A percentile compares a stretch with the other conserved stretches of the same genome.
These are phyloP conservation scores for Tylopilus rubrobrunneus DNA, from an alignment of 768 basidiomycete species.

Conservation along the genomic window DNA sequence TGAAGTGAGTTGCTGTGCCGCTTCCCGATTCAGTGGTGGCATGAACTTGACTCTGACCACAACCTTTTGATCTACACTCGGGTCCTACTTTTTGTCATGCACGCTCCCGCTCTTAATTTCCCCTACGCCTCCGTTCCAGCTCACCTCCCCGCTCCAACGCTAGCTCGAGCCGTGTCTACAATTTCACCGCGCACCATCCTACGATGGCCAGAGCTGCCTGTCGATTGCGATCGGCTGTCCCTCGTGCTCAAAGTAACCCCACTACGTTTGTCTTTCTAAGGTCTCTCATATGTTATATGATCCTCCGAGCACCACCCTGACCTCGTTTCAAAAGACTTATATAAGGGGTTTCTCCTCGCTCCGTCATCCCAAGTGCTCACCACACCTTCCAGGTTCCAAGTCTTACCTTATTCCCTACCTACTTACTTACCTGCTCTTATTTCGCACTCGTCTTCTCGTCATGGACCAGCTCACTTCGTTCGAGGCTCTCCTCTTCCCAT, in stretches of 20 bases:
- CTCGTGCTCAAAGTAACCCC: conserved; percentile 35
- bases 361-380: conserved; percentile 19
- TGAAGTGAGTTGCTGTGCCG: not conserved
- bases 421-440: conserved; percentile 9
- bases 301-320: conserved; percentile 28
- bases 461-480: conserved; percentile 68
- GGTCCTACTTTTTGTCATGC: not conserved
- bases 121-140: conserved; percentile 1
- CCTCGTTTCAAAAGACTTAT: conserved; percentile 39
- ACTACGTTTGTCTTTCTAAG: conserved; percentile 24
- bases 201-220: conserved; percentile 10
- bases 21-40: conserved; percentile 7
- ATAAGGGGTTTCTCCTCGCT: conserved; percentile 23
- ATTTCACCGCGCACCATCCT: conserved; percentile 3
- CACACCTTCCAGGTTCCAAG: conserved; percentile 18
- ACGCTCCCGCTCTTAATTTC: conserved; percentile 2
- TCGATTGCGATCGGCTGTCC: conserved; percentile 22
- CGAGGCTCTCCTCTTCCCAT: conserved; percentile 74
- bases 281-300: conserved; percentile 21
- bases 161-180: conserved; percentile 1
- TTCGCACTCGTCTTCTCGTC: conserved; percentile 13
- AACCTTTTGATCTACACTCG: conserved; percentile 18
- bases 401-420: conserved; percentile 20
- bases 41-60: not conserved
- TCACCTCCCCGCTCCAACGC: not conserved